Evolutionary conservation across 2,329 filamentous ascomycete genomes (phyloP).

Genomic region (Neonectria coccinea): DNA sequence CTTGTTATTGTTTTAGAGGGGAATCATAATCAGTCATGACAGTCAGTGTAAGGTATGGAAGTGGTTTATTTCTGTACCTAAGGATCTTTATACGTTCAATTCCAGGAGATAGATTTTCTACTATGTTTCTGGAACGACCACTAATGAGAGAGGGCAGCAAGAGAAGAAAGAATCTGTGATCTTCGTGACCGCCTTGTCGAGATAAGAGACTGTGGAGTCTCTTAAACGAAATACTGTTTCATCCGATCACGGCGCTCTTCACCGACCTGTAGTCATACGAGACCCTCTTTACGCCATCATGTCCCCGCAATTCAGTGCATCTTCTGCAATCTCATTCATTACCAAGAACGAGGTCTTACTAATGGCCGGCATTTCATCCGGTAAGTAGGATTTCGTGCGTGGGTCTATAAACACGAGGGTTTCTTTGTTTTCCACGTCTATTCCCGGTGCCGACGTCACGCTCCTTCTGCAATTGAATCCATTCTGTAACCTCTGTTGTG

Average conservation of each 20-base stretch:
- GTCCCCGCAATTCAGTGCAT: constrained; percentile 2
- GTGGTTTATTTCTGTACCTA: no score
- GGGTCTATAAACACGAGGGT: neutral
- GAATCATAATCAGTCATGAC: no score
- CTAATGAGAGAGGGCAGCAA: no score
- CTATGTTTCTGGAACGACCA: no score
- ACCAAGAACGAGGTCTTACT: neutral
- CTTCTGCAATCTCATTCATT: neutral
- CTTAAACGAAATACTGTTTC: neutral
- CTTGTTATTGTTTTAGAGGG: no score
- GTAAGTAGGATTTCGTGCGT: neutral
- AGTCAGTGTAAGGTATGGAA: no score
- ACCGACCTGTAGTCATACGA: neutral
- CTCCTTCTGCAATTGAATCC: neutral
- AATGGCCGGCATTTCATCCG: constrained; percentile 1
- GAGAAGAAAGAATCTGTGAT: no score
- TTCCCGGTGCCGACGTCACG: no score
- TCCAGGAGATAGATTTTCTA: no score
- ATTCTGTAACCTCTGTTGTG: no score
- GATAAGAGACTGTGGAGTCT: neutral
- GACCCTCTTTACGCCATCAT: constrained; percentile 1
- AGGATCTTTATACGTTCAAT: no score
- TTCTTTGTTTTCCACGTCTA: neutral
- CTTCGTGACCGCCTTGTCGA: neutral
- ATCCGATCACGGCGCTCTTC: constrained; percentile 1